A percentile compares a stretch with the other conserved stretches of the same genome.
These are phyloP conservation scores for Cutaneotrichosporon cutaneum DNA, from an alignment of 1,284 basidiomycete genomes.

Conservation along the genomic window DNA sequence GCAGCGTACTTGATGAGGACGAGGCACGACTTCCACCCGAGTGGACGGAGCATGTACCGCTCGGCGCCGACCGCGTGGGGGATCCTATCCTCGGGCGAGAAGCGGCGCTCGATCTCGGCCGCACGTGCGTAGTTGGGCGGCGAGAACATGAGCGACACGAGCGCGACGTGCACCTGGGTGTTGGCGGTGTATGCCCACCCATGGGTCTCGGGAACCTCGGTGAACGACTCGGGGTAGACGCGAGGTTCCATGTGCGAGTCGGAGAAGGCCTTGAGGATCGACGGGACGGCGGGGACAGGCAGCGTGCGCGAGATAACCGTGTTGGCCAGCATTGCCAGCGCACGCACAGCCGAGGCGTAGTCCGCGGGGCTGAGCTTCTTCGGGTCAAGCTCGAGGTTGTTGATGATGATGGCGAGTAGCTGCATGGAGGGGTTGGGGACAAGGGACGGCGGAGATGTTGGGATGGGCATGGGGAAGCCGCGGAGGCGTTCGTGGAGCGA, in stretches of 20 bases:
- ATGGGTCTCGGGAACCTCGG: constrained; percentile 17
- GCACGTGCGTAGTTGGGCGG: constrained; percentile 42
- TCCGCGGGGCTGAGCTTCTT: constrained; percentile 21
- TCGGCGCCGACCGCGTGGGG: constrained; percentile 16
- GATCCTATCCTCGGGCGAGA: constrained; percentile 1
- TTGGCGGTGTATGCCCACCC: constrained; percentile 48
- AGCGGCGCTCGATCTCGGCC: constrained; percentile 12
- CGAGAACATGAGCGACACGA: constrained; percentile 47
- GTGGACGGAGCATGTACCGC: constrained; percentile 39
- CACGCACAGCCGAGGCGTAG: constrained; percentile 44
- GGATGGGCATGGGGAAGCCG: constrained; percentile 47
- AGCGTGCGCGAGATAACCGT: constrained; percentile 50
- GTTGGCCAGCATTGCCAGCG: constrained; percentile 50
- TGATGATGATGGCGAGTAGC: constrained; percentile 39
- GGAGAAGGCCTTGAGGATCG: constrained; percentile 39
- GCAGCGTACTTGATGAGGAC: constrained; percentile 44
- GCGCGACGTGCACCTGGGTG: constrained; percentile 49
- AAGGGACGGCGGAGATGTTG: constrained; percentile 47
- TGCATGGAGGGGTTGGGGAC: constrained; percentile 41
- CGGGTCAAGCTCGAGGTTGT: constrained; percentile 34
- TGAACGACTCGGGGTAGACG: constrained; percentile 41
- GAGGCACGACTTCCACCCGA: constrained; percentile 36
- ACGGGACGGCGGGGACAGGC: constrained; percentile 41
- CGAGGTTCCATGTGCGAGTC: constrained; percentile 35
- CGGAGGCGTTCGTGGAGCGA: constrained; percentile 44